Conservation (phyloP, 2,329 filamentous ascomycete species). For the Aspergillus texensis region DNA sequence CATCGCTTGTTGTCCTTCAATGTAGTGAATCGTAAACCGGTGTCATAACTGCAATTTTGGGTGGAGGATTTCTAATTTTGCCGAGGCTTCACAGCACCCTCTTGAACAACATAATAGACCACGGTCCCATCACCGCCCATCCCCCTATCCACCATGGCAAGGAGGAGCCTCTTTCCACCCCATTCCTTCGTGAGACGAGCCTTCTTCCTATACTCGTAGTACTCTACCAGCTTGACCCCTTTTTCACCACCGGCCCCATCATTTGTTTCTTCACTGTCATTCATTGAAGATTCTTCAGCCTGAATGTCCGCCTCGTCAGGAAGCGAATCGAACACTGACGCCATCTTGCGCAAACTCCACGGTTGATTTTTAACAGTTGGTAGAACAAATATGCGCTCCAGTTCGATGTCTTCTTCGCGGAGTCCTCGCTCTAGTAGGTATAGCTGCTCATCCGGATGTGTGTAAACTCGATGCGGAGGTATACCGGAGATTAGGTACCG, state of each 20-base stretch:
- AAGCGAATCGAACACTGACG: conserved; percentile 59
- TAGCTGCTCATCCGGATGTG: conserved; percentile 67
- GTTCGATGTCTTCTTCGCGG: conserved; percentile 48
- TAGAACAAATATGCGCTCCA: conserved; percentile 62
- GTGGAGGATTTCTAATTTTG: conserved; percentile 53
- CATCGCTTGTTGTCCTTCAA: neutral
- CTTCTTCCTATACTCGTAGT: conserved; percentile 32
- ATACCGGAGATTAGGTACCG: conserved; percentile 62
- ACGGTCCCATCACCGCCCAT: conserved; percentile 62
- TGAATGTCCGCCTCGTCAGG: conserved; percentile 26
- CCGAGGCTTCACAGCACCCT: conserved; percentile 65
- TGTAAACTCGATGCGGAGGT: conserved; percentile 62
- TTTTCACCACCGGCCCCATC: conserved; percentile 26
- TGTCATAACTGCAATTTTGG: neutral
- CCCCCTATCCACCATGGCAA: conserved; percentile 58
- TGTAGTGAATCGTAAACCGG: neutral
- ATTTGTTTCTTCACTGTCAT: conserved; percentile 17
- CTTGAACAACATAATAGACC: conserved; percentile 67
- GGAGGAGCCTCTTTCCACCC: conserved; percentile 57
- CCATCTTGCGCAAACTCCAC: conserved; percentile 60
- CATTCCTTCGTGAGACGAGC: conserved; percentile 37
- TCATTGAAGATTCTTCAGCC: conserved; percentile 9
- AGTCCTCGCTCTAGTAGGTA: conserved; percentile 58
- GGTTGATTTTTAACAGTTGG: conserved; percentile 61
- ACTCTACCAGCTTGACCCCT: conserved; percentile 33